Conservation (phyloP, 2,329 filamentous ascomycete genomes). For the Tolypocladium ovalisporum region DNA sequence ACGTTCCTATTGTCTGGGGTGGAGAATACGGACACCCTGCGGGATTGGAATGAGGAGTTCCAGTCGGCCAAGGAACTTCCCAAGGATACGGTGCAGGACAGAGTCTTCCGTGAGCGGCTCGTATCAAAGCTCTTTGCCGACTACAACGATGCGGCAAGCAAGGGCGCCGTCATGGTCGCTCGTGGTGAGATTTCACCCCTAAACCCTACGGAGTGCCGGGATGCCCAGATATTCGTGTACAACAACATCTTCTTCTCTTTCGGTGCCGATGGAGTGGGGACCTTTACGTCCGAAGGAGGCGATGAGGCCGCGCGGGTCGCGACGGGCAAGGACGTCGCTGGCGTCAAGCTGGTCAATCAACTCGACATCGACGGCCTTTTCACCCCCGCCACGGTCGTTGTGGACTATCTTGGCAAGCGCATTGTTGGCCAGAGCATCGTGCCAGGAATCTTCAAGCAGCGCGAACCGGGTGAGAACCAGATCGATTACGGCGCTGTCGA, state of each 20-base stretch:
- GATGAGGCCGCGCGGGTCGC: conserved; percentile 94
- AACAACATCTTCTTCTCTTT: conserved; percentile 99
- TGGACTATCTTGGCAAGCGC: conserved; percentile 94
- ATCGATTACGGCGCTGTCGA: conserved; percentile 98
- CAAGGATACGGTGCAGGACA: conserved; percentile 86
- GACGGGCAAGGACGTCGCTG: conserved; percentile 91
- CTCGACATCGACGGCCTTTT: conserved; percentile 91
- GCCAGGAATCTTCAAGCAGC: conserved; percentile 97
- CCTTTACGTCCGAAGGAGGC: conserved; percentile 90
- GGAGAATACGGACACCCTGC: conserved; percentile 86
- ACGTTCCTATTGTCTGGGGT: conserved; percentile 81
- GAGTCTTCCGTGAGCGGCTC: conserved; percentile 88
- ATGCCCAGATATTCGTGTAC: conserved; percentile 98
- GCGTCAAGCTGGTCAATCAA: conserved; percentile 92
- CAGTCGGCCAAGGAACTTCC: conserved; percentile 93
- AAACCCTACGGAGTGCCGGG: conserved; percentile 84
- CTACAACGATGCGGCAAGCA: conserved; percentile 89
- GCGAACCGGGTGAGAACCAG: conserved; percentile 93
- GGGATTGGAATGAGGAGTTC: conserved; percentile 99
- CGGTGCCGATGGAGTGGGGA: conserved; percentile 92
- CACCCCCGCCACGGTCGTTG: conserved; percentile 89
- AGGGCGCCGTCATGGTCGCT: conserved; percentile 84
- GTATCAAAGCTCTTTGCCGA: conserved; percentile 95
- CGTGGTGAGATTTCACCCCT: conserved; percentile 85
- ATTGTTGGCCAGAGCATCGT: conserved; percentile 97